phyloP scores from a whole-genome alignment of 2,329 filamentous ascomycete species.

The Phialemonium atrogriseum region DNA sequence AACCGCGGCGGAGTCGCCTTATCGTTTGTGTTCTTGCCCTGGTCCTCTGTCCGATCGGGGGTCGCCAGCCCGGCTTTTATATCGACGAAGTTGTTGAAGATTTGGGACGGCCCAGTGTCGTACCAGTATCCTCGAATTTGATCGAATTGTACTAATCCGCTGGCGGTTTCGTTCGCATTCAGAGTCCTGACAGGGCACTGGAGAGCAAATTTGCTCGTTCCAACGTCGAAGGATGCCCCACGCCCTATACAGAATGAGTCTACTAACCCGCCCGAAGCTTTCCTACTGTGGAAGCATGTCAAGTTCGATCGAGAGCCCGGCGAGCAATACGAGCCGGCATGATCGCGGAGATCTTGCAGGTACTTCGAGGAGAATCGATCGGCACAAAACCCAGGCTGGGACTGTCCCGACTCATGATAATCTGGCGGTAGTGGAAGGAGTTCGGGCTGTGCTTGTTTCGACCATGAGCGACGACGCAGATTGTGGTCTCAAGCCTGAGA shows the following conservation, averaged over 20 bases:
- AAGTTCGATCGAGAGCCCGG: constrained; percentile 11
- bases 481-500: too few relatives aligned
- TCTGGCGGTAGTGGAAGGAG: too few relatives aligned
- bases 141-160: constrained; percentile 7
- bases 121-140: constrained; percentile 20
- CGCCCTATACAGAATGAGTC: constrained; percentile 18
- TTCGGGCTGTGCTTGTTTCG: too few relatives aligned
- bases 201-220: constrained; percentile 10
- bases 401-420: too few relatives aligned
- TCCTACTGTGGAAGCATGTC: constrained; percentile 18
- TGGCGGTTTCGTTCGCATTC: constrained; percentile 3
- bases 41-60: not conserved
- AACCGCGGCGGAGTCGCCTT: constrained; percentile 5
- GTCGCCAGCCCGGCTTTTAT: not conserved
- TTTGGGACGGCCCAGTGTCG: constrained; percentile 17
- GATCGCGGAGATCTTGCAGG: constrained; percentile 16
- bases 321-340: constrained; percentile 15
- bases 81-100: constrained; percentile 15
- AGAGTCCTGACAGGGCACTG: constrained; percentile 11
- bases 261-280: constrained; percentile 6
- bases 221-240: constrained; percentile 11
- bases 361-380: constrained; percentile 10
- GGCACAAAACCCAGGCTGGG: constrained; percentile 1
- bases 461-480: too few relatives aligned
- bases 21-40: not conserved